phyloP scores from a whole-genome alignment of 495 filamentous ascomycete genomes.

The Penicillium diatomitis region DNA sequence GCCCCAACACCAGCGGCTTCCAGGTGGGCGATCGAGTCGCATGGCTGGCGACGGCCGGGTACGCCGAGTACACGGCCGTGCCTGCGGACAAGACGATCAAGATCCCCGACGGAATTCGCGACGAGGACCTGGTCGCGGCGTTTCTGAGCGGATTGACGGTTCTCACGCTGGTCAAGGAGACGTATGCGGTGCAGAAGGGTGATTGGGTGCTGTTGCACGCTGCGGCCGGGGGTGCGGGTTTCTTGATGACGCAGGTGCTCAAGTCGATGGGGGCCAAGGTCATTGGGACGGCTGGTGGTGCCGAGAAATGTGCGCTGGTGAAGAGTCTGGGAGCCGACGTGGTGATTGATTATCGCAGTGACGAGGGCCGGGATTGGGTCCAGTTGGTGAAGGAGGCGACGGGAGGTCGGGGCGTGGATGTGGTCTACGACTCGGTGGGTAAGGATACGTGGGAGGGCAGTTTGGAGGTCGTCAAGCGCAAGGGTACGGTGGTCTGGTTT shows the following conservation, averaged over 20 bases:
- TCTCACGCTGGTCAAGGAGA: slow-evolving; percentile 70
- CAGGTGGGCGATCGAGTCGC: slow-evolving; percentile 58
- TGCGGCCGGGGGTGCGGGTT: slow-evolving; percentile 81
- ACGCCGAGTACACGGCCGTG: slow-evolving; percentile 70
- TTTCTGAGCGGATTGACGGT: slow-evolving; percentile 84
- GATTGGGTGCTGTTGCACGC: slow-evolving; percentile 87
- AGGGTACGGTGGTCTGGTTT: slow-evolving; percentile 78
- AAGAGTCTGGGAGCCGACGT: slow-evolving; percentile 59
- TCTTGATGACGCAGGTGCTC: slow-evolving; percentile 69
- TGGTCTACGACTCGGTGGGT: slow-evolving; percentile 86
- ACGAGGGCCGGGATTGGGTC: slow-evolving; percentile 57
- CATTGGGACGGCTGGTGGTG: slow-evolving; percentile 74
- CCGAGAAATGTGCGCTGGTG: slow-evolving; percentile 64
- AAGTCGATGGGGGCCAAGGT: slow-evolving; percentile 62
- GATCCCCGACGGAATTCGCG: slow-evolving; percentile 54
- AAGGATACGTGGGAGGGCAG: slow-evolving; percentile 79
- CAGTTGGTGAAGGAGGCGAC: slow-evolving; percentile 62
- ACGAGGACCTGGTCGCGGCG: slow-evolving; percentile 56
- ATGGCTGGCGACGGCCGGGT: slow-evolving; percentile 52
- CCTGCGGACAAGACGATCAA: slow-evolving; percentile 46
- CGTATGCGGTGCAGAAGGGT: slow-evolving; percentile 60
- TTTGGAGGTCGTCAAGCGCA: slow-evolving; percentile 66
- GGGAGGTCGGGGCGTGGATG: slow-evolving; percentile 57
- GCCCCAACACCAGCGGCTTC: slow-evolving; percentile 39
- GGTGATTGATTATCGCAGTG: slow-evolving; percentile 61